Percentiles rank a stretch among this genome's conserved stretches.
Conservation (phyloP, 805 yeast species). For the Sungouiella blattae region DNA sequence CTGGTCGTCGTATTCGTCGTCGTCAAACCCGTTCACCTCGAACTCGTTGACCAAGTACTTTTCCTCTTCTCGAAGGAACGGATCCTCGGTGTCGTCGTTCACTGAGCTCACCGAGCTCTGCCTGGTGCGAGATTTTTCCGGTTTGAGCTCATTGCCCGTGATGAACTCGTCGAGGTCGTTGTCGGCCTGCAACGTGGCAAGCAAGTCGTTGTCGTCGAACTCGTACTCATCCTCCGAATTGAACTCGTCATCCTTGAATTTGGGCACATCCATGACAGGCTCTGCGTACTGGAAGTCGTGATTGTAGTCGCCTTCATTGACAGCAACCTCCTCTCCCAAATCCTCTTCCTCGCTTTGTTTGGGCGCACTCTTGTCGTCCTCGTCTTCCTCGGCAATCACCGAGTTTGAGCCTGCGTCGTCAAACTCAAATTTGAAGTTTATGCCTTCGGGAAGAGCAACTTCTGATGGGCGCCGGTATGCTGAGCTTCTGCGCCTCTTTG, state of each 20-base stretch:
- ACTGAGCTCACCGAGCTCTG: slow-evolving; percentile 29
- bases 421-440: slow-evolving; percentile 40
- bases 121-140: slow-evolving; percentile 11
- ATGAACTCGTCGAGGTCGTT: slow-evolving; percentile 40
- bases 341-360: slow-evolving; percentile 46
- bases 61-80: slow-evolving; percentile 42
- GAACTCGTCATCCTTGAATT: slow-evolving; percentile 44
- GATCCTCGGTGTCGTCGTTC: slow-evolving; percentile 34
- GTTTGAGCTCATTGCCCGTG: slow-evolving; percentile 5
- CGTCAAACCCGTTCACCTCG: slow-evolving; percentile 45
- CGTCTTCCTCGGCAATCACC: slow-evolving; percentile 15
- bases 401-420: slow-evolving; percentile 24
- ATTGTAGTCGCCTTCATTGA: slow-evolving; percentile 3
- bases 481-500: slow-evolving; percentile 9
- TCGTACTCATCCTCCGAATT: slow-evolving; percentile 66
- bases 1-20: slow-evolving; percentile 33
- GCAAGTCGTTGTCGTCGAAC: slow-evolving; percentile 46
- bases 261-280: slow-evolving; percentile 46
- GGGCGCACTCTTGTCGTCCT: slow-evolving; percentile 6
- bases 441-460: slow-evolving; percentile 41
- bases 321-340: slow-evolving; percentile 51
- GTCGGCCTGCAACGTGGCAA: slow-evolving; percentile 46
- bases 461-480: slow-evolving; percentile 29
- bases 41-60: slow-evolving; percentile 43
- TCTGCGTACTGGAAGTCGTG: slow-evolving; percentile 29